These are phyloP conservation scores for Colletotrichum destructivum DNA, from an alignment of 2,329 filamentous ascomycete species.

Conservation along the genomic window DNA sequence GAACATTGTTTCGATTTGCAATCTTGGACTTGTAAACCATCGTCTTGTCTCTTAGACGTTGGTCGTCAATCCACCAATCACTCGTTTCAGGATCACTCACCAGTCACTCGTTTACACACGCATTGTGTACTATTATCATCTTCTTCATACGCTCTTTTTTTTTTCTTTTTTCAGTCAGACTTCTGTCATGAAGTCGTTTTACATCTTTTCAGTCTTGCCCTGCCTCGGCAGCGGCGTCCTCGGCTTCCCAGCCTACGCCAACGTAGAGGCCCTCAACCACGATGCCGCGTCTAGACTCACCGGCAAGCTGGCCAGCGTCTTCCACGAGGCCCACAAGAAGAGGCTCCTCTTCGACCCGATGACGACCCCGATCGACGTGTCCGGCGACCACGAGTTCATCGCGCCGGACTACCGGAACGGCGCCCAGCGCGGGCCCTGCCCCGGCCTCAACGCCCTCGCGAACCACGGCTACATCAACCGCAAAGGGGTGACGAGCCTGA, in stretches of 20 bases:
- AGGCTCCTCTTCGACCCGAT: constrained; percentile 42
- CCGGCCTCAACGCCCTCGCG: constrained; percentile 54
- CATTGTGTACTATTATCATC: background rate
- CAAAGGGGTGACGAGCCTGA: constrained; percentile 46
- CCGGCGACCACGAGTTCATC: constrained; percentile 46
- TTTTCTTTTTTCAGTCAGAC: background rate
- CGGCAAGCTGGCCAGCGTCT: constrained; percentile 19
- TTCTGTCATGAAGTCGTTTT: constrained; percentile 28
- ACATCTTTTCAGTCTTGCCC: constrained; percentile 33
- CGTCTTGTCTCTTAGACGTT: background rate
- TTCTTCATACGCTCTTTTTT: constrained; percentile 26
- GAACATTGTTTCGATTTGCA: constrained; percentile 25
- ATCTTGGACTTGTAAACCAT: constrained; percentile 16
- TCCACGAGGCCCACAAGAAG: constrained; percentile 42
- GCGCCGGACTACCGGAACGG: constrained; percentile 47
- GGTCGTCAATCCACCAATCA: background rate
- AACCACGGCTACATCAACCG: constrained; percentile 56
- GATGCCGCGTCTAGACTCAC: constrained; percentile 26
- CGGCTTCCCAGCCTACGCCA: constrained; percentile 40
- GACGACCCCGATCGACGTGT: constrained; percentile 43
- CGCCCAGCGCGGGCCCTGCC: constrained; percentile 50
- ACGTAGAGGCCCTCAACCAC: constrained; percentile 31
- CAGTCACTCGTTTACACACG: constrained; percentile 25
- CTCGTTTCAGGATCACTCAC: no score
- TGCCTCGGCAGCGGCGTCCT: constrained; percentile 28